These are phyloP conservation scores for Corymbia maculata DNA, from an alignment of 345 rosid species.

Conservation along the genomic window DNA sequence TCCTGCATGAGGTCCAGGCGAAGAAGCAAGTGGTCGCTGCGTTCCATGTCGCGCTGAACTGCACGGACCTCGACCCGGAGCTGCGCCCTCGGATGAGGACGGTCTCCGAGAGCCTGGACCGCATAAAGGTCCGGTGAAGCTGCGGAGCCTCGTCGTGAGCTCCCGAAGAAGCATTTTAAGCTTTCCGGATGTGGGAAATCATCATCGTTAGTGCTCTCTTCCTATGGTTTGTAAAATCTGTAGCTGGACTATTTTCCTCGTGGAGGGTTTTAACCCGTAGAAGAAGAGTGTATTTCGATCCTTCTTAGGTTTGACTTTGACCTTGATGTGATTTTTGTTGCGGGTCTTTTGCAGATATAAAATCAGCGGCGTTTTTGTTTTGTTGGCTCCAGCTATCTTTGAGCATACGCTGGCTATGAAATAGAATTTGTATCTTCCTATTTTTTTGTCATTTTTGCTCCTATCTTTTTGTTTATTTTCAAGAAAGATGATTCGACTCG, in stretches of 20 bases:
- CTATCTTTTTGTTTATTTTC: not conserved
- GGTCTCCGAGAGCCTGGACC: conserved; percentile 72
- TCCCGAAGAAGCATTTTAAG: not conserved
- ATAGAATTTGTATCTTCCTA: not conserved
- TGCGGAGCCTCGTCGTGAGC: not conserved
- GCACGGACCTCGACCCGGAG: conserved; percentile 86
- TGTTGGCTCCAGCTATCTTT: not conserved
- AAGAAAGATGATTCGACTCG: not conserved
- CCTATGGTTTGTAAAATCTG: not conserved
- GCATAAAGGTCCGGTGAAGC: conserved; percentile 26
- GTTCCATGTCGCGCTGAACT: conserved; percentile 76
- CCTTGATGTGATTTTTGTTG: not conserved
- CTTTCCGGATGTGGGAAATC: not conserved
- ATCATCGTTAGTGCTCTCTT: not conserved
- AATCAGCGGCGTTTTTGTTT: not conserved
- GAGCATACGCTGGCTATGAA: not conserved
- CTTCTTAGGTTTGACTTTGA: not conserved
- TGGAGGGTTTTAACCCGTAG: not conserved
- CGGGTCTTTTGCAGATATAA: not conserved
- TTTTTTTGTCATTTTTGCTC: not conserved
- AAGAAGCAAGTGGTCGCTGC: conserved; percentile 63
- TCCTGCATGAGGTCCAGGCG: conserved; percentile 44
- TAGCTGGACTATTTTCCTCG: not conserved
- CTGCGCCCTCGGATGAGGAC: conserved; percentile 83
- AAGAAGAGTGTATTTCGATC: not conserved